Base-by-base conservation (phyloP, 2,329 filamentous ascomycete species). In the Chaetomiaceae sp. region DNA sequence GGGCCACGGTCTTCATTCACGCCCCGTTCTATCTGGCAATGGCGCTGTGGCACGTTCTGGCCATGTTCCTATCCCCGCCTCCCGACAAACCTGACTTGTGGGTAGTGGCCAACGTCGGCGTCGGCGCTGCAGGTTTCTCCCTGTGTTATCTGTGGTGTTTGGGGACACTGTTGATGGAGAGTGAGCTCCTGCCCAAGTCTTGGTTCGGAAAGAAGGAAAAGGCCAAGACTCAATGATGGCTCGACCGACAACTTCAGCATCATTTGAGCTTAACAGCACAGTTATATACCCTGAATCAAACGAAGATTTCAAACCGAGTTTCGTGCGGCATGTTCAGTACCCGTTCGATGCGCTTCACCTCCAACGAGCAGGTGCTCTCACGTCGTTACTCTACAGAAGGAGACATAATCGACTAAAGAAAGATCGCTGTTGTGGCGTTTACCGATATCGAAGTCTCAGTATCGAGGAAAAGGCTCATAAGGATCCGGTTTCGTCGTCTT, bases 111-210 rank as follows among this genome's bases (percentile, higher is more conserved):
- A 98, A 98, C 60, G 89, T 93, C 8, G 81, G 88, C 15, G 68
- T 97, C 18, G 93, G 93, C 7, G 87, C 87, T 18, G 83, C 79
- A 4, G 93, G 88, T 0, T 98, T 97, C 63, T 78, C 78, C 0
- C 68, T 95, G 27, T 94, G 89, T 65, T 97, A 96, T 64, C 60
- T 93, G 7, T 98, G 93, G 93, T 96, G 90, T 65, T 66, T 93
- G 51, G 84, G 81, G 76, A 84, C 79, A 45, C 62, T 87, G 42
- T 58, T 79, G 2, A 62, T 69, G 15, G 79, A 84, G 57, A 84
- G 81, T 60, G 76, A 77, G 35, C 57, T 79, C 35, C 48, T 78
- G 10, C 50, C 61, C 3, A 54, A 38, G 45, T 58, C 52, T 14
- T 62, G 52, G 60, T 54, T 48, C n/a, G 49, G 6, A 20, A 65